Evolutionary conservation across 192 early-diverging fungal genomes (phyloP).

Genomic region (Oehlia diaphana): DNA sequence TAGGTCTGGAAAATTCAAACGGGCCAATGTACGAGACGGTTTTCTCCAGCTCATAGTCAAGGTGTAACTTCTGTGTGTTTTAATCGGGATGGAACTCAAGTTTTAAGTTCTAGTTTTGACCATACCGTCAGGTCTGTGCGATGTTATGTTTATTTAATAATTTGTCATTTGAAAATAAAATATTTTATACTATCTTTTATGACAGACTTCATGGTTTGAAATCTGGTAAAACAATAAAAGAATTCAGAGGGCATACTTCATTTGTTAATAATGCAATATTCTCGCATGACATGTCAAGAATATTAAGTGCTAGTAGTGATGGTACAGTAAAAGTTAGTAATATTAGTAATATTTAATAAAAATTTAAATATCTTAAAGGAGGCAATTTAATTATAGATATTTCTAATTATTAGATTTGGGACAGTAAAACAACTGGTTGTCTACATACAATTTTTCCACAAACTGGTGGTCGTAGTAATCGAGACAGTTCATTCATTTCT

Average conservation of each 20-base stretch:
- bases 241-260: slow-evolving; percentile 90
- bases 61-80: slow-evolving; percentile 82
- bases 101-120: slow-evolving; percentile 84
- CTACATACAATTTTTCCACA: slow-evolving; percentile 59
- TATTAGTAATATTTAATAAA: slow-evolving; percentile 30
- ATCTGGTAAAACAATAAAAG: slow-evolving; percentile 88
- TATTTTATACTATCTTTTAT: neutral
- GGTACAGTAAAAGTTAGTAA: slow-evolving; percentile 76
- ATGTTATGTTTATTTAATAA: neutral
- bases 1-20: slow-evolving; percentile 81
- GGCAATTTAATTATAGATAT: too few species aligned
- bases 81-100: slow-evolving; percentile 72
- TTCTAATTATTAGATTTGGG: slow-evolving; percentile 75
- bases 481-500: slow-evolving; percentile 45
- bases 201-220: slow-evolving; percentile 86
- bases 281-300: slow-evolving; percentile 63
- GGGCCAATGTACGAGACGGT: slow-evolving; percentile 70
- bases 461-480: slow-evolving; percentile 42
- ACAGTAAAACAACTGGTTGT: slow-evolving; percentile 71
- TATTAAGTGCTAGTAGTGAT: slow-evolving; percentile 84
- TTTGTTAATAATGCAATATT: slow-evolving; percentile 83
- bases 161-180: neutral
- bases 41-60: slow-evolving; percentile 82
- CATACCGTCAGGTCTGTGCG: slow-evolving; percentile 59
- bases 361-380: neutral